phyloP scores from a whole-genome alignment of 164 flowering plant genomes.

The Umbellularia californica region DNA sequence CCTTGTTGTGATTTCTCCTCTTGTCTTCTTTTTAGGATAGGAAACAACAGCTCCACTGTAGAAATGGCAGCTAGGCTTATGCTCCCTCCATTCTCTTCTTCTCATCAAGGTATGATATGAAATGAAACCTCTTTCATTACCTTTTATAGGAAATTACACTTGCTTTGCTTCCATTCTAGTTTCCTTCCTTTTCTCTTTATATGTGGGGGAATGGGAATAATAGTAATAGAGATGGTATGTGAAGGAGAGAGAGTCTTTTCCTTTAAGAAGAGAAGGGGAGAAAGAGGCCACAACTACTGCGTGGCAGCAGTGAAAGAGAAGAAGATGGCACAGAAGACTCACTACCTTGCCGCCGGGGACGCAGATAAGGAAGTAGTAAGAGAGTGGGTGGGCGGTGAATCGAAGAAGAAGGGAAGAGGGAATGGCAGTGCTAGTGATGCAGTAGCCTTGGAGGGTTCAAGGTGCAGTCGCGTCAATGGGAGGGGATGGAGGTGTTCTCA shows the following conservation, averaged over 20 bases:
- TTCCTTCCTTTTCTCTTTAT: neutral
- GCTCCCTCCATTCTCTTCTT: conserved; percentile 7
- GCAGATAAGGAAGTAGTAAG: conserved; percentile 8
- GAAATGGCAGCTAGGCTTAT: conserved; percentile 3
- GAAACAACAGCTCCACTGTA: conserved; percentile 7
- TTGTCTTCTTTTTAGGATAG: neutral
- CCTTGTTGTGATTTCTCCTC: neutral
- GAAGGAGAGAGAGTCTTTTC: conserved; percentile 40
- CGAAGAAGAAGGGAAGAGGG: conserved; percentile 11
- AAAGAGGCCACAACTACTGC: conserved; percentile 6
- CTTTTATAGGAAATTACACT: neutral
- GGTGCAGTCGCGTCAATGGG: conserved; percentile 88
- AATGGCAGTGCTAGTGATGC: conserved; percentile 23
- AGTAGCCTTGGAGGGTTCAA: conserved; percentile 60
- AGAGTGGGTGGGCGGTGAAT: neutral
- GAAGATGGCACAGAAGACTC: neutral
- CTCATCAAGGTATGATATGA: conserved; percentile 13
- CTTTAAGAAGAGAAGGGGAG: conserved; percentile 46
- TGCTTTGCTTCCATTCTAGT: neutral
- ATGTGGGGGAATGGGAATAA: too few species aligned
- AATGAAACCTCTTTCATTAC: neutral
- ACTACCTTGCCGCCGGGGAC: neutral
- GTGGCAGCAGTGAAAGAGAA: neutral
- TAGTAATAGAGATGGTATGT: conserved; percentile 23
- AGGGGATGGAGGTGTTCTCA: conserved; percentile 92